phyloP scores from a whole-genome alignment of 371 early-diverging fungal species.

The Encephalitozoon cuniculi region DNA sequence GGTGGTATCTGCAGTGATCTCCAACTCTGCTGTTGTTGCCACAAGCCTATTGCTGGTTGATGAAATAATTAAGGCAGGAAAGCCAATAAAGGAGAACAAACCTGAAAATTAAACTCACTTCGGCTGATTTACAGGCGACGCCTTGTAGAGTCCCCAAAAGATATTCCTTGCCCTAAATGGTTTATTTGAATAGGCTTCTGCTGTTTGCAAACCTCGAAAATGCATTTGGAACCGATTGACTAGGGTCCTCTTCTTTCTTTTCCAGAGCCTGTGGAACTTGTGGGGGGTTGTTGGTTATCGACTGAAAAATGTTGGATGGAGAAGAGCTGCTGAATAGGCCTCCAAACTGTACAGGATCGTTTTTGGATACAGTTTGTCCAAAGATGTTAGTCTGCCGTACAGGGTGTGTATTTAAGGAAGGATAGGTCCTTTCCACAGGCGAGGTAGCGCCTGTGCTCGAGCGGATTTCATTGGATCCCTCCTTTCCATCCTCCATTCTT shows the following conservation, averaged over 20 bases:
- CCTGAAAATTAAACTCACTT: not conserved
- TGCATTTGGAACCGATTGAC: not conserved
- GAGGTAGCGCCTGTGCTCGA: not conserved
- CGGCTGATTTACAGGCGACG: not conserved
- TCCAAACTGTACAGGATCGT: not conserved
- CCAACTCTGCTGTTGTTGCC: conserved; percentile 68
- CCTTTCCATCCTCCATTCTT: not conserved
- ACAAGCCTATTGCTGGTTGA: conserved; percentile 93
- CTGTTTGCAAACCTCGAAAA: conserved; percentile 22
- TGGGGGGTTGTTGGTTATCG: not conserved
- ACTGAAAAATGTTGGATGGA: not conserved
- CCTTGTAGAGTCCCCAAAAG: not conserved
- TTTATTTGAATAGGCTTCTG: conserved; percentile 10
- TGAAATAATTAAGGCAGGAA: conserved; percentile 88
- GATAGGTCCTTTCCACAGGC: not conserved
- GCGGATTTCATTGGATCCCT: too few species aligned
- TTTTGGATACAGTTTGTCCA: not conserved
- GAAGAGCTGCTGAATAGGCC: not conserved
- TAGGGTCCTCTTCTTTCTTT: not conserved
- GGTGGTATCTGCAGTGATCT: conserved; percentile 81
- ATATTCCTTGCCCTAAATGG: not conserved
- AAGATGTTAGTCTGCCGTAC: not conserved
- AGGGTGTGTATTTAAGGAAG: not conserved
- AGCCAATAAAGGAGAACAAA: conserved; percentile 54
- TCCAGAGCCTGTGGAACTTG: not conserved